A percentile compares a stretch with the other conserved stretches of the same genome.
Conservation (phyloP, 192 early-diverging fungal species). For the Cetraspora pellucida region DNA sequence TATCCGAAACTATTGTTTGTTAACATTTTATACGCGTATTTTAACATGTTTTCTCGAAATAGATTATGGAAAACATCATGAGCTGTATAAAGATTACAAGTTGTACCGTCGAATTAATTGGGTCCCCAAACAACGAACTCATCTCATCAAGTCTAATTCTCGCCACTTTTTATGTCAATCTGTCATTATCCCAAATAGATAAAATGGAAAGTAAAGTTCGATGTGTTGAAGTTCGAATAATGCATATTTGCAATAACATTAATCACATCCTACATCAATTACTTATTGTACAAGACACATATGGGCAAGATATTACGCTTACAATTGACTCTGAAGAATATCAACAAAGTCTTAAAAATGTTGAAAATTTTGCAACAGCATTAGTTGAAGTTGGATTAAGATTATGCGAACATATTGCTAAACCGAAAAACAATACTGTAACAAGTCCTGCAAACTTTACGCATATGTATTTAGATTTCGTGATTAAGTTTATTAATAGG, state of each 20-base stretch:
- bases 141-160: not conserved
- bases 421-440: slow-evolving; percentile 14
- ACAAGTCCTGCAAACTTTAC: slow-evolving; percentile 10
- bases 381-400: slow-evolving; percentile 25
- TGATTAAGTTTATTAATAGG: slow-evolving; percentile 16
- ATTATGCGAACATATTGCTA: slow-evolving; percentile 25
- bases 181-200: slow-evolving; percentile 12
- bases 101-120: slow-evolving; percentile 3
- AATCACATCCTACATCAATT: slow-evolving; percentile 15
- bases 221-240: slow-evolving; percentile 9
- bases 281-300: slow-evolving; percentile 15
- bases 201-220: slow-evolving; percentile 23
- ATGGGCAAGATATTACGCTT: slow-evolving; percentile 1
- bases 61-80: slow-evolving; percentile 15
- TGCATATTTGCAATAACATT: slow-evolving; percentile 29
- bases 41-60: not conserved
- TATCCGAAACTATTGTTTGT: not conserved
- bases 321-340: not conserved
- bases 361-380: slow-evolving; percentile 10
- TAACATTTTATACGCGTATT: not conserved
- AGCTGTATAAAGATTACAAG: slow-evolving; percentile 9
- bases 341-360: slow-evolving; percentile 9
- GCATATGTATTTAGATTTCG: slow-evolving; percentile 23
- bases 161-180: slow-evolving; percentile 10
- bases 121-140: slow-evolving; percentile 1